These are phyloP conservation scores for Leptographium lundbergii DNA, from an alignment of 2,329 filamentous ascomycete species.

Conservation along the genomic window DNA sequence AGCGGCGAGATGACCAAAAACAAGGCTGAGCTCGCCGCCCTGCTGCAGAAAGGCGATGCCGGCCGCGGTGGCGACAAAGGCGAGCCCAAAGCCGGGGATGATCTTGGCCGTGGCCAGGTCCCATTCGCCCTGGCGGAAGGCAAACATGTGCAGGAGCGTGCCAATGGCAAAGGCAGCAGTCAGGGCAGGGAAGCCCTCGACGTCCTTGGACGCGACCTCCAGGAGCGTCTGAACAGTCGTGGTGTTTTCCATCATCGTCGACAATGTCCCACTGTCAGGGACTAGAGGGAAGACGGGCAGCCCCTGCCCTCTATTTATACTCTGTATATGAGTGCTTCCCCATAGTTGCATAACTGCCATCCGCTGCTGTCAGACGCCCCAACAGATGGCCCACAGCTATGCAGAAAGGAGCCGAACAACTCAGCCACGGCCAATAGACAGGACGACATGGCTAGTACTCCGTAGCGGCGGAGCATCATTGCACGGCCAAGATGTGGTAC, in stretches of 20 bases:
- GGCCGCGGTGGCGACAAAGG: not conserved
- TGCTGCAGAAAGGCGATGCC: not conserved
- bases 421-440: too few relatives aligned
- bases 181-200: not conserved
- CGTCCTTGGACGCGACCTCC: not conserved
- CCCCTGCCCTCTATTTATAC: too few relatives aligned
- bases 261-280: too few relatives aligned
- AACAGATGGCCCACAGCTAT: too few relatives aligned
- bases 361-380: too few relatives aligned
- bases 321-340: too few relatives aligned
- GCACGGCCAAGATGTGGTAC: too few relatives aligned
- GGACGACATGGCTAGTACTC: too few relatives aligned
- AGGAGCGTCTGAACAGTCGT: not conserved
- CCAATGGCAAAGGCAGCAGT: constrained; percentile 1
- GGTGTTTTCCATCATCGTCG: not conserved
- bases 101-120: constrained; percentile 2
- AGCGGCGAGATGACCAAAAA: not conserved
- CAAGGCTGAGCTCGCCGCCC: not conserved
- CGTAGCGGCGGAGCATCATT: too few relatives aligned
- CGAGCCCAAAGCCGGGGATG: not conserved
- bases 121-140: constrained; percentile 5
- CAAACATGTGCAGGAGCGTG: constrained; percentile 5
- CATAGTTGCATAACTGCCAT: too few relatives aligned
- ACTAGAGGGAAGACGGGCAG: too few relatives aligned
- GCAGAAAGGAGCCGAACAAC: too few relatives aligned